Conservation (phyloP, 2,329 filamentous ascomycete genomes). For the Exophiala phaeomuriformis region DNA sequence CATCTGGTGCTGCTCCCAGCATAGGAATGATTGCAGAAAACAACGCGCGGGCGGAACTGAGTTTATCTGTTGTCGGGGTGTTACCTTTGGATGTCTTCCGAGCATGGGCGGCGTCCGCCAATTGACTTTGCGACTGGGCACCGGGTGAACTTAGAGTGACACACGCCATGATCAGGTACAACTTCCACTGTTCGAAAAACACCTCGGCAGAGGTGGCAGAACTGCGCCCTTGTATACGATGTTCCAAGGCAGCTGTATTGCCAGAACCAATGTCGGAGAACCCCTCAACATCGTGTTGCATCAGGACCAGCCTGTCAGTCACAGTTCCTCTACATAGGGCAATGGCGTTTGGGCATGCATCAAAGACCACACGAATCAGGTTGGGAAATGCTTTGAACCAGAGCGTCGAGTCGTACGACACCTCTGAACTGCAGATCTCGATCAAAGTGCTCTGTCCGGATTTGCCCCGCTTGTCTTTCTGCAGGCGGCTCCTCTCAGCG, state of each 20-base stretch:
- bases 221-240: constrained; percentile 45
- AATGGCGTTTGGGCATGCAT: constrained; percentile 84
- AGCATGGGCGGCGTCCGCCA: constrained; percentile 62
- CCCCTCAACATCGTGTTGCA: constrained; percentile 75
- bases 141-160: constrained; percentile 85
- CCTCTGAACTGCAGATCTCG: constrained; percentile 89
- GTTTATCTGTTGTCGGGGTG: constrained; percentile 55
- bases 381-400: constrained; percentile 99
- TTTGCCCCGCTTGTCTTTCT: constrained; percentile 78
- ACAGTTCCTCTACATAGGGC: constrained; percentile 86
- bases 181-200: constrained; percentile 93
- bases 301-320: constrained; percentile 83
- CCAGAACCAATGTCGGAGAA: constrained; percentile 62
- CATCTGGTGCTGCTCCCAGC: constrained; percentile 68
- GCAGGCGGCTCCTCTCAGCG: constrained; percentile 83
- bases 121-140: constrained; percentile 51
- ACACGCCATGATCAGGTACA: constrained; percentile 95
- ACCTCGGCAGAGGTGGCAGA: constrained; percentile 69
- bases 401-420: constrained; percentile 85
- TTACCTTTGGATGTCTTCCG: constrained; percentile 67
- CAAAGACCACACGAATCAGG: constrained; percentile 79
- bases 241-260: constrained; percentile 34
- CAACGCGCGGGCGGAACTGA: constrained; percentile 77
- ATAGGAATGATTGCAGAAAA: constrained; percentile 90
- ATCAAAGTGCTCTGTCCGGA: constrained; percentile 80